Base-by-base conservation (phyloP, 108 stramenopile species). In the Seminavis robusta region DNA sequence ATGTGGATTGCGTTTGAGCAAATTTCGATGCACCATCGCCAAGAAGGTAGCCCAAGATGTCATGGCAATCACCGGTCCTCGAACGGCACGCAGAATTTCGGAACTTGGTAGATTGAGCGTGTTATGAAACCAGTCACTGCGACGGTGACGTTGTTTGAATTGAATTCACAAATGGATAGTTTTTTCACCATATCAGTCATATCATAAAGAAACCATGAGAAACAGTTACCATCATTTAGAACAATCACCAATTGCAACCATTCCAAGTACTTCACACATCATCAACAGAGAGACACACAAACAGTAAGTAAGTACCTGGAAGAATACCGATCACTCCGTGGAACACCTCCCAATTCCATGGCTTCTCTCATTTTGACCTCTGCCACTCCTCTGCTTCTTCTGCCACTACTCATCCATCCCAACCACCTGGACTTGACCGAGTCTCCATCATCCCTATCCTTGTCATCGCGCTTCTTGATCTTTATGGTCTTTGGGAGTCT, bases 101-200 rank as follows among this genome's bases (percentile, higher is more conserved):
- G 86, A 92, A 41, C 65, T 76, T 39, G 92, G 86, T 9, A 97
- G 32, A 25, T 85, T 93, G 13, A 73, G 28, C n/a, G 92, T 86
- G 62, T 93, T 94, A 61, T 95, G 93, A 10, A 74, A 54, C 96
- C 96, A 97, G 59, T 95, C 96, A 6, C 66, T 55, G 38, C 36
- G 34, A 34, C n/a, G n/a, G n/a, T n/a, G n/a, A n/a, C n/a, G n/a
- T n/a, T n/a, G n/a, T n/a, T n/a, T n/a, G n/a, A n/a, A n/a, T n/a
- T n/a, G n/a, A n/a, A n/a, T n/a, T n/a, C n/a, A n/a, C n/a, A n/a
- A n/a, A n/a, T n/a, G n/a, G n/a, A n/a, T n/a, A n/a, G n/a, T n/a
- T n/a, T n/a, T n/a, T n/a, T n/a, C n/a, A n/a, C n/a, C n/a, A n/a
- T n/a, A n/a, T n/a, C n/a, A n/a, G n/a, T n/a, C n/a, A n/a, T n/a